These are phyloP conservation scores for Amanita brunnescens DNA, from an alignment of 768 basidiomycete genomes.

Conservation along the genomic window DNA sequence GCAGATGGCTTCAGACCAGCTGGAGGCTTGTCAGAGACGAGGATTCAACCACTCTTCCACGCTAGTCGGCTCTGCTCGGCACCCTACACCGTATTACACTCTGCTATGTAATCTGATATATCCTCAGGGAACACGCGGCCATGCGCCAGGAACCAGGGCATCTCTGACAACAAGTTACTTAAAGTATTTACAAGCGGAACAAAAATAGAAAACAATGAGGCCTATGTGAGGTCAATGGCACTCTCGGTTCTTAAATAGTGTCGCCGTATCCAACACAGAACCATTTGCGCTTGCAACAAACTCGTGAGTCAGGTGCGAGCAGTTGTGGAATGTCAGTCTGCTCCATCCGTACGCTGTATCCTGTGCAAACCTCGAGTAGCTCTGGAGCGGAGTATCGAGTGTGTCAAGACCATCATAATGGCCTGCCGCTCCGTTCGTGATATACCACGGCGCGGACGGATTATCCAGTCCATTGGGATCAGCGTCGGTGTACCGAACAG, in stretches of 20 bases:
- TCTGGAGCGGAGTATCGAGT: background rate
- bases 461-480: conserved; percentile 13
- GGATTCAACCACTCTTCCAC: background rate
- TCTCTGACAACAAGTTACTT: too few relatives aligned
- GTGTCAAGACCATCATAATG: conserved; percentile 16
- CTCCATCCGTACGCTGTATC: conserved; percentile 15
- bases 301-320: conserved; percentile 15
- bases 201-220: too few relatives aligned
- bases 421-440: conserved; percentile 14
- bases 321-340: conserved; percentile 15
- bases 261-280: conserved; percentile 12
- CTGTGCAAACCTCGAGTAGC: conserved; percentile 5
- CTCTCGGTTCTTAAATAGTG: conserved; percentile 11
- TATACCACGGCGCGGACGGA: conserved; percentile 14
- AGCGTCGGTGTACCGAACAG: conserved; percentile 9
- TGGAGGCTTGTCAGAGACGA: background rate
- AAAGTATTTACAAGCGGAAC: too few relatives aligned
- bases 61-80: conserved; percentile 1
- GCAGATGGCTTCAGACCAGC: conserved; percentile 1
- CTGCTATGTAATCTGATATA: background rate
- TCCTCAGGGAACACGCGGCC: too few relatives aligned
- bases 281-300: conserved; percentile 14
- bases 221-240: too few relatives aligned
- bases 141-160: too few relatives aligned
- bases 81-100: background rate